A percentile compares a stretch with the other conserved stretches of the same genome.
Evolutionary conservation across 2,329 filamentous ascomycete genomes (phyloP).

Genomic region (Pezicula carpinea): DNA sequence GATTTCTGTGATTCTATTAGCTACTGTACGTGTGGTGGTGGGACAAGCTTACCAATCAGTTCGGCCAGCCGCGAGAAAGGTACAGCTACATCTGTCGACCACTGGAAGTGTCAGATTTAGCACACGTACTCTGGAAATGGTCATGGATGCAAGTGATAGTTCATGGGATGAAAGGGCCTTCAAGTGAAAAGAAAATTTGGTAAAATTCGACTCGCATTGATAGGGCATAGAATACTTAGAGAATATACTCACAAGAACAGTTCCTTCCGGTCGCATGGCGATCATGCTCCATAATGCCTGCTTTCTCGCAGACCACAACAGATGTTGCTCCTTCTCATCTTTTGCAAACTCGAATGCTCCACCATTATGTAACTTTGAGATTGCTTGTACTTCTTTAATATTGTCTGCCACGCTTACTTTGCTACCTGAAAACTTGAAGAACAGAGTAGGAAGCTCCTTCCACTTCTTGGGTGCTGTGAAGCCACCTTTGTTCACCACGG

Average conservation of each 20-base stretch:
- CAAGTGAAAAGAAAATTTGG: too few relatives aligned
- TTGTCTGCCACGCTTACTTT: slow-evolving; percentile 70
- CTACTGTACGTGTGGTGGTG: neutral
- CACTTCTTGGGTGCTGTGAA: slow-evolving; percentile 62
- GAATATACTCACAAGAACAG: slow-evolving; percentile 47
- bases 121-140: too few relatives aligned
- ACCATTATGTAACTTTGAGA: slow-evolving; percentile 59
- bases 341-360: slow-evolving; percentile 71
- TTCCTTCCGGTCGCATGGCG: slow-evolving; percentile 56
- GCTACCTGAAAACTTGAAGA: slow-evolving; percentile 82
- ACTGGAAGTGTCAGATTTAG: slow-evolving; percentile 27
- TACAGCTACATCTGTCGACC: slow-evolving; percentile 80
- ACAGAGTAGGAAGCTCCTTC: slow-evolving; percentile 71
- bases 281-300: slow-evolving; percentile 78
- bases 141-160: too few relatives aligned
- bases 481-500: slow-evolving; percentile 68
- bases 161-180: too few relatives aligned
- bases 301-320: slow-evolving; percentile 77
- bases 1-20: slow-evolving; percentile 39
- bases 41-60: slow-evolving; percentile 45
- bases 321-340: slow-evolving; percentile 62
- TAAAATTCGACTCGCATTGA: too few relatives aligned
- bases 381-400: slow-evolving; percentile 60
- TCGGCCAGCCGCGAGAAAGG: slow-evolving; percentile 70
- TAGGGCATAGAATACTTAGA: too few relatives aligned